Conservation (phyloP, 129 eudicot genomes). For the Heracleum sosnowskyi region DNA sequence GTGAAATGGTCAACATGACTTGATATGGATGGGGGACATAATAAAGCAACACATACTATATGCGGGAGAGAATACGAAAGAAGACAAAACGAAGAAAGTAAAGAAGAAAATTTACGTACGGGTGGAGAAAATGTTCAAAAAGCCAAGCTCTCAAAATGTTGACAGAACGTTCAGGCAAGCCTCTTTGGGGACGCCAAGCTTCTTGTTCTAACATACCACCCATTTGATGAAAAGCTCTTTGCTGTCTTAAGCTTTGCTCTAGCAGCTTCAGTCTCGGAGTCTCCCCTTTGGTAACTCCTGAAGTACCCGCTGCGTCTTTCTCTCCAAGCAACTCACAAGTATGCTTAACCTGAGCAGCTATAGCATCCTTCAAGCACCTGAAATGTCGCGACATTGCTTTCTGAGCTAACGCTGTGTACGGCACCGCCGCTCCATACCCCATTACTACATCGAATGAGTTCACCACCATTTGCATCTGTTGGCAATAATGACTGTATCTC, state of each 20-base stretch:
- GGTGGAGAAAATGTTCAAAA: conserved; percentile 95
- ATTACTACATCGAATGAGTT: conserved; percentile 89
- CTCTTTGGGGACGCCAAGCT: conserved; percentile 98
- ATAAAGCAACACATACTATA: neutral
- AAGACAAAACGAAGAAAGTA: neutral
- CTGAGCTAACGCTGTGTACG: conserved; percentile 87
- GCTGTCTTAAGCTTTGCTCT: conserved; percentile 90
- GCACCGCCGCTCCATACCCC: conserved; percentile 89
- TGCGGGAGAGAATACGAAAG: neutral
- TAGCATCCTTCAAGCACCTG: conserved; percentile 82
- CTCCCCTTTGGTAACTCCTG: conserved; percentile 94
- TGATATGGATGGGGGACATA: neutral
- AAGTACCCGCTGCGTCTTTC: conserved; percentile 67
- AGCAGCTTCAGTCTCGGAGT: conserved; percentile 82
- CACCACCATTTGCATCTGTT: conserved; percentile 99
- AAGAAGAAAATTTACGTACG: conserved; percentile 46
- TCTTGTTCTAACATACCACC: conserved; percentile 98
- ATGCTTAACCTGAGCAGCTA: conserved; percentile 63
- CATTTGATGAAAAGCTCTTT: conserved; percentile 95
- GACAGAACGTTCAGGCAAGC: conserved; percentile 94
- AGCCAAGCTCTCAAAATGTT: conserved; percentile 97
- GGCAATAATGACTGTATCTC: conserved; percentile 87
- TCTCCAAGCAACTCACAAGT: conserved; percentile 83
- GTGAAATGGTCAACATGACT: neutral
- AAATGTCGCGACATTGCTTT: conserved; percentile 99